These are phyloP conservation scores for Polysphondylium violaceum DNA, from an alignment of 78 protist species.

Conservation along the genomic window DNA sequence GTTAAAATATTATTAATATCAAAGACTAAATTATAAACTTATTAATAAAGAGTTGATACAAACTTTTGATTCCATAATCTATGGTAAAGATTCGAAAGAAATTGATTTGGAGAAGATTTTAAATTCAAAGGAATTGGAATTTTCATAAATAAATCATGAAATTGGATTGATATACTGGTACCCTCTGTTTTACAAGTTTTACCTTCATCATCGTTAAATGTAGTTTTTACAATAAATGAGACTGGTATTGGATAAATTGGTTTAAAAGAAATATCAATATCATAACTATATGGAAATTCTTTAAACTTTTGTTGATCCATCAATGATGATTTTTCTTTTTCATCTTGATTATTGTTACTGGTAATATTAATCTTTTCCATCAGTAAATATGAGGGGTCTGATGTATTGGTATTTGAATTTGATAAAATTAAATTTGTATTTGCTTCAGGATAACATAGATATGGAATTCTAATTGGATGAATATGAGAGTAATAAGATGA, in stretches of 20 bases:
- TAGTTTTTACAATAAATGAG: conserved; percentile 26
- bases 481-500: conserved; percentile 29
- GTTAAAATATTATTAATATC: no score
- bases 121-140: conserved; percentile 46
- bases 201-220: conserved; percentile 75
- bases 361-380: neutral
- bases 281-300: conserved; percentile 69
- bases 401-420: neutral
- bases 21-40: no score
- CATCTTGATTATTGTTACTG: neutral
- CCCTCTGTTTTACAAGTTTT: conserved; percentile 71
- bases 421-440: neutral
- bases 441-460: conserved; percentile 34
- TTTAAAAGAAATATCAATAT: conserved; percentile 41
- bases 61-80: conserved; percentile 18
- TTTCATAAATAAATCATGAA: conserved; percentile 40
- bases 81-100: conserved; percentile 9
- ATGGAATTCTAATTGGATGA: conserved; percentile 70
- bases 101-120: neutral
- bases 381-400: neutral
- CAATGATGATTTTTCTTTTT: neutral
- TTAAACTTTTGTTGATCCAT: conserved; percentile 1
- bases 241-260: conserved; percentile 69
- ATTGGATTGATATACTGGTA: conserved; percentile 22
- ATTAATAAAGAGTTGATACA: neutral